Base-by-base conservation (phyloP, 2,329 filamentous ascomycete species). In the Colletotrichum sp. region DNA sequence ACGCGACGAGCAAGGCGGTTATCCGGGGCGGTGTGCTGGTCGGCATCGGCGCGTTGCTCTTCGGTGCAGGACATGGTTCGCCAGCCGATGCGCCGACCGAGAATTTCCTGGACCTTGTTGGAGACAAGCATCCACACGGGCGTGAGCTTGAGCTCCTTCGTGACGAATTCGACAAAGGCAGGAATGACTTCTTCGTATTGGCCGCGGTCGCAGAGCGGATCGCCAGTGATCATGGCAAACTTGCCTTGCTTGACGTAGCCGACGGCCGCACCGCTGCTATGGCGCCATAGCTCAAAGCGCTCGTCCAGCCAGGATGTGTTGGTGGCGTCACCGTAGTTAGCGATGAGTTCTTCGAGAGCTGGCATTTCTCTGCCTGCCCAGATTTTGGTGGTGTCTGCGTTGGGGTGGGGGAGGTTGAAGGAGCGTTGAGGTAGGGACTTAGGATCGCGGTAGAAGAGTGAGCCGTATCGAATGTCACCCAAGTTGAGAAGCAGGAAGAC, bases 251-350 rank as follows among this genome's bases (percentile, higher is more conserved):
- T 91, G 3, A 97, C 94, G 81, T 95, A 98, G 13, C 95, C 94
- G 38, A 98, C 90, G 7, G 96, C 96, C 0, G 96, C 96, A 65
- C 96, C 96, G 3, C 94, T 96, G 26, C 90, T 86, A 82, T 98
- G 95, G 34, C 96, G 93, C 95, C 95, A 98, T 74, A 98, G 93
- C 81, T 95, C 90, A 83, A 96, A 98, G 8, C 95, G 93, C 8
- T 96, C 94, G 83, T 98, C 96, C 9, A 97, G 91, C 95, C 96
- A 98, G 0, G 95, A 97, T 0, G 96, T 98, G 81, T 98, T 98
- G 65, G 95, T 96, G 3, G 96, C 95, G 84, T 98, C 96, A 77
- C 96, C 96, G 80, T 98, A 98, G 84, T 98, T 98, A 82, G 95
- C 95, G 83, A 98, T 96, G 57, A 98, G 92, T 82, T 98, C 94